Conservation (phyloP, 2,329 filamentous ascomycete species). For the Aspergillus spinulosporus region DNA sequence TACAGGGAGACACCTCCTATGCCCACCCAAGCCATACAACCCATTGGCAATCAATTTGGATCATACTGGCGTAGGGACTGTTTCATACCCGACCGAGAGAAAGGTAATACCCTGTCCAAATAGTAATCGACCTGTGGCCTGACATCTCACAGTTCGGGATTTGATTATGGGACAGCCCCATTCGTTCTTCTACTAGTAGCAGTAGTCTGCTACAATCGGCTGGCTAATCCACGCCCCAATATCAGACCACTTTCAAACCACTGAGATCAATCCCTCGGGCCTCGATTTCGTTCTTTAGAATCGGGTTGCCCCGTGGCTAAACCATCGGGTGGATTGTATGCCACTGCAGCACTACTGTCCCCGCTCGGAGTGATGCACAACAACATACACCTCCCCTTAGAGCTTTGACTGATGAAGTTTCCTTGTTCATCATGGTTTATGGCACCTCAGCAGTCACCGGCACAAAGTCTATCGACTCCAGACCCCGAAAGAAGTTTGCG, state of each 20-base stretch:
- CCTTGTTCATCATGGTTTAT: slow-evolving; percentile 25
- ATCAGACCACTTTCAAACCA: slow-evolving; percentile 32
- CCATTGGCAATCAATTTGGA: no score
- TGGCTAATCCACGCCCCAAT: slow-evolving; percentile 13
- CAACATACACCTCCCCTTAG: not conserved
- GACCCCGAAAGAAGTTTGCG: slow-evolving; percentile 45
- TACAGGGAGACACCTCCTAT: no score
- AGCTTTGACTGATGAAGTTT: slow-evolving; percentile 4
- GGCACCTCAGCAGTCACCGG: slow-evolving; percentile 22
- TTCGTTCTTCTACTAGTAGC: slow-evolving; percentile 17
- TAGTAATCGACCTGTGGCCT: no score
- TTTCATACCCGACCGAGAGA: no score
- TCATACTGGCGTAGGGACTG: no score
- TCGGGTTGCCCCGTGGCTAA: slow-evolving; percentile 2
- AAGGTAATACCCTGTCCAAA: no score
- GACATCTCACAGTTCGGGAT: not conserved
- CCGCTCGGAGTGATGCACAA: slow-evolving; percentile 16
- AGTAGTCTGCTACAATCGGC: not conserved
- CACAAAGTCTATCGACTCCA: slow-evolving; percentile 28
- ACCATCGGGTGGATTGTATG: not conserved
- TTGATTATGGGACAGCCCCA: slow-evolving; percentile 16
- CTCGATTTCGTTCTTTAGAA: not conserved
- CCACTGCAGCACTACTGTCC: not conserved
- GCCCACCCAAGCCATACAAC: no score
- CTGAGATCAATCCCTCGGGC: slow-evolving; percentile 17